These are phyloP conservation scores for Patellifolia procumbens DNA, from an alignment of 179 eudicot species.

Conservation along the genomic window DNA sequence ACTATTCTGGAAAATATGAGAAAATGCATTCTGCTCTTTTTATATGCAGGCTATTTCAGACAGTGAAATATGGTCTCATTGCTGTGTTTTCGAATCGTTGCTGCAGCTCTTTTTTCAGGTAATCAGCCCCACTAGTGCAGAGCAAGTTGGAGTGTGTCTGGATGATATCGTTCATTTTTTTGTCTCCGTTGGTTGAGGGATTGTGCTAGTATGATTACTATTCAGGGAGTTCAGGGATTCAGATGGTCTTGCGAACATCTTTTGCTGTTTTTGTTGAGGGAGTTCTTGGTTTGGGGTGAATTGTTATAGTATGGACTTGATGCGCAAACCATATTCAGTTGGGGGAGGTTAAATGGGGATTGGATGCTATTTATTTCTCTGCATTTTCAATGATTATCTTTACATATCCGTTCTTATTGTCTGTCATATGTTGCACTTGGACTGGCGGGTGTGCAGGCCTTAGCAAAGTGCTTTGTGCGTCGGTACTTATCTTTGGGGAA, in stretches of 20 bases:
- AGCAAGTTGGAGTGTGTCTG: not conserved
- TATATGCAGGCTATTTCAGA: conserved; percentile 31
- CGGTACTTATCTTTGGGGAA: too few species aligned
- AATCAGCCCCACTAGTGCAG: conserved; percentile 1
- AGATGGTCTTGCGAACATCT: not conserved
- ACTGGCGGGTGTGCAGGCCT: too few species aligned
- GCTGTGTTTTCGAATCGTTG: conserved; percentile 20
- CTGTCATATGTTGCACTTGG: too few species aligned
- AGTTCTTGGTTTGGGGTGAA: not conserved
- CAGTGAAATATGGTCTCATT: conserved; percentile 13
- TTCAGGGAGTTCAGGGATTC: not conserved
- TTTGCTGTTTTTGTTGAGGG: not conserved
- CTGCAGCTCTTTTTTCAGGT: conserved; percentile 27
- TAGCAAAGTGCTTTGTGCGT: too few species aligned
- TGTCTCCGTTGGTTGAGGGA: not conserved
- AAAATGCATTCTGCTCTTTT: conserved; percentile 29
- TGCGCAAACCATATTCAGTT: not conserved
- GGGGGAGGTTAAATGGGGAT: not conserved
- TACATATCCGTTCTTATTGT: too few species aligned
- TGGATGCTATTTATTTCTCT: not conserved
- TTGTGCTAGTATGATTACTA: not conserved
- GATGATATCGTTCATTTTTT: not conserved
- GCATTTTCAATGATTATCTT: not conserved
- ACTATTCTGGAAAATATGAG: conserved; percentile 12
- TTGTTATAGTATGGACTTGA: not conserved